Evolutionary conservation across 352 stramenopile species (phyloP).

Genomic region (Phytopythium vexans): DNA sequence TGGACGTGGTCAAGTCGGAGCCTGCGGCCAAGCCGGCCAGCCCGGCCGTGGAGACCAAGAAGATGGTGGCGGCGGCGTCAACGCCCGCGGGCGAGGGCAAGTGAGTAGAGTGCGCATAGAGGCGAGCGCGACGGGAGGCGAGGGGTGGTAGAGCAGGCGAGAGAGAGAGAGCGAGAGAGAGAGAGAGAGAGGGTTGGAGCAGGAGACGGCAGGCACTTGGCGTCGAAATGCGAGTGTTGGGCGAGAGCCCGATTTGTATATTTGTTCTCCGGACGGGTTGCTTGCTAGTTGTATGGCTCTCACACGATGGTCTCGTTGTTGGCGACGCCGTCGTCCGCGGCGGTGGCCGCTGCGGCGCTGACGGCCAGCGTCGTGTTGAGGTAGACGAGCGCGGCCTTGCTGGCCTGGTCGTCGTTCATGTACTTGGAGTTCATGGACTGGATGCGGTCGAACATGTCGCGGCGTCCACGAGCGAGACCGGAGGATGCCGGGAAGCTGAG

Average conservation of each 20-base stretch:
- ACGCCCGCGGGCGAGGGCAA: slow-evolving; percentile 4
- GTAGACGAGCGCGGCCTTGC: slow-evolving; percentile 68
- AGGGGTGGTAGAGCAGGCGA: background rate
- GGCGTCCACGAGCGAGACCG: slow-evolving; percentile 43
- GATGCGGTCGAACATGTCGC: slow-evolving; percentile 60
- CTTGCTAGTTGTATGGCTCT: background rate
- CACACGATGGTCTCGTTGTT: slow-evolving; percentile 55
- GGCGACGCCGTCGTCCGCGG: slow-evolving; percentile 30
- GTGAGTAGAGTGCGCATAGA: slow-evolving; percentile 12
- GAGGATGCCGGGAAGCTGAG: slow-evolving; percentile 56
- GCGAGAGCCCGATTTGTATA: no score
- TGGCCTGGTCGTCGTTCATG: slow-evolving; percentile 72
- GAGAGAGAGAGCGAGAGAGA: background rate
- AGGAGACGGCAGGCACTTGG: no score
- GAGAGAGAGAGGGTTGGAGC: no score
- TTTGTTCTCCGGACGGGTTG: no score
- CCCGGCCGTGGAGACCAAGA: slow-evolving; percentile 14
- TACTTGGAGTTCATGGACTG: slow-evolving; percentile 48
- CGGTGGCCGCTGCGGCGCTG: background rate
- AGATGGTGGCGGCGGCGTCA: slow-evolving; percentile 10
- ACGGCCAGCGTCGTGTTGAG: slow-evolving; percentile 61
- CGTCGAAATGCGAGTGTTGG: no score
- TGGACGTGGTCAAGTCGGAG: slow-evolving; percentile 83
- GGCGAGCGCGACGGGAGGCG: slow-evolving; percentile 12
- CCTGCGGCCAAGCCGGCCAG: slow-evolving; percentile 40